A percentile compares a stretch with the other conserved stretches of the same genome.
These are phyloP conservation scores for Xerocomus cyaneibrunnescens DNA, from an alignment of 1,284 basidiomycete species.

Conservation along the genomic window DNA sequence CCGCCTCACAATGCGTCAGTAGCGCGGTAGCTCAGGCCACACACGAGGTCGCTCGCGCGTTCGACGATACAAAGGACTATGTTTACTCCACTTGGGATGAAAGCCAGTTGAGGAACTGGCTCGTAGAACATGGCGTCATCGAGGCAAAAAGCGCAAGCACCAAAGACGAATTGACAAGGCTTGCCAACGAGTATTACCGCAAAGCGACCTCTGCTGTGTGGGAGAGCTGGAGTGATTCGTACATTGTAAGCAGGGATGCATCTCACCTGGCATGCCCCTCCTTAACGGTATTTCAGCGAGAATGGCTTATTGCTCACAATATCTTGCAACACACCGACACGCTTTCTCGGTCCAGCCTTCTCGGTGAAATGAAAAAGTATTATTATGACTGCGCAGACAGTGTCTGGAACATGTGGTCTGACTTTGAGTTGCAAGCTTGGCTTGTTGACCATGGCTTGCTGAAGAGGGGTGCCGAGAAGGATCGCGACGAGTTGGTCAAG, in stretches of 20 bases:
- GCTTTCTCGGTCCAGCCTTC: conserved; percentile 59
- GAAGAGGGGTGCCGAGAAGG: conserved; percentile 68
- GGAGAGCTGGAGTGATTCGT: conserved; percentile 83
- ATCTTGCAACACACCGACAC: conserved; percentile 25
- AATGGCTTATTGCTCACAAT: conserved; percentile 83
- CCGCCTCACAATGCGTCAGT: conserved; percentile 46
- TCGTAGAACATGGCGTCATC: conserved; percentile 72
- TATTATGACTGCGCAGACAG: conserved; percentile 66
- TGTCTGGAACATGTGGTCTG: conserved; percentile 72
- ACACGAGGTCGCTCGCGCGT: conserved; percentile 50
- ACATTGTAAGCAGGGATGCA: conserved; percentile 55
- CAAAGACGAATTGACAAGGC: conserved; percentile 64
- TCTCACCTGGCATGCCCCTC: not conserved
- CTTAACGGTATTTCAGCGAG: conserved; percentile 44
- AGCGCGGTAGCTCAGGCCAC: conserved; percentile 51
- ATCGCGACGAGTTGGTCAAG: conserved; percentile 75
- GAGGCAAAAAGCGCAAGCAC: conserved; percentile 63
- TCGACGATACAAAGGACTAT: conserved; percentile 83
- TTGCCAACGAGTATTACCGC: conserved; percentile 72
- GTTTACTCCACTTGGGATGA: conserved; percentile 89
- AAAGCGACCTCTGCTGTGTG: conserved; percentile 64
- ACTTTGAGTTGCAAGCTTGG: conserved; percentile 68
- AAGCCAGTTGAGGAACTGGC: conserved; percentile 64
- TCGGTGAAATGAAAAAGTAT: conserved; percentile 72
- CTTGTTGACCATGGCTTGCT: conserved; percentile 68